A percentile compares a stretch with the other conserved stretches of the same genome.
These are phyloP conservation scores for Glaciozyma antarctica DNA, from an alignment of 768 basidiomycete species.

Conservation along the genomic window DNA sequence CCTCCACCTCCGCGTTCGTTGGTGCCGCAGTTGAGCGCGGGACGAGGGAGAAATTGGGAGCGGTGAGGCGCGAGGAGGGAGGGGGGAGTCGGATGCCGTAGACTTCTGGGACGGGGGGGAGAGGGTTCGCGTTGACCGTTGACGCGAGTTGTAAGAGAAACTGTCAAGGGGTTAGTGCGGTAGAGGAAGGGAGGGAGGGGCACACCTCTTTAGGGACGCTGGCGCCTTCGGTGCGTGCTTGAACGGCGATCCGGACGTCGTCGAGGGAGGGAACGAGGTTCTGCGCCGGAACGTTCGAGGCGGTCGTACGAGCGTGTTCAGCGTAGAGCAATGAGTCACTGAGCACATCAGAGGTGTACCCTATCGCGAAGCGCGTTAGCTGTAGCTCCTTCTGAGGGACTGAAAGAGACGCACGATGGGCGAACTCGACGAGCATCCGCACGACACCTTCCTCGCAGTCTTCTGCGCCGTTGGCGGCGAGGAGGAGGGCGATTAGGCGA, in stretches of 20 bases:
- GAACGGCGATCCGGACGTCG: constrained; percentile 43
- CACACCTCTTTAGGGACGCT: constrained; percentile 44
- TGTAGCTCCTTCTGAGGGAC: not conserved
- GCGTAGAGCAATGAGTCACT: constrained; percentile 40
- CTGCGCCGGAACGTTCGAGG: constrained; percentile 32
- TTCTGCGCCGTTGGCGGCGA: constrained; percentile 42
- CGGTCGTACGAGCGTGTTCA: constrained; percentile 38
- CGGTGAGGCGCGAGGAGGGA: constrained; percentile 39
- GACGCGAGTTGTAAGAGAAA: constrained; percentile 42
- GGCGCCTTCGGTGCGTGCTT: constrained; percentile 40
- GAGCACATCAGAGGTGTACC: constrained; percentile 44
- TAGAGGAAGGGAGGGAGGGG: not conserved
- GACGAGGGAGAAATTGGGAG: constrained; percentile 42
- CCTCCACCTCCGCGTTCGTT: constrained; percentile 14
- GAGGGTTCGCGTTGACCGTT: constrained; percentile 41
- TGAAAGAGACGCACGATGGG: constrained; percentile 39
- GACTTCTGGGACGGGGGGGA: constrained; percentile 42
- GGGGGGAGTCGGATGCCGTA: constrained; percentile 43
- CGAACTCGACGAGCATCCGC: constrained; percentile 43
- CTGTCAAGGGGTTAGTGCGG: constrained; percentile 12
- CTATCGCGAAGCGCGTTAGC: constrained; percentile 24
- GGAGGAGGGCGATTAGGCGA: constrained; percentile 42
- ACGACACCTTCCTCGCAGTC: constrained; percentile 44
- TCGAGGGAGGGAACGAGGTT: constrained; percentile 26
- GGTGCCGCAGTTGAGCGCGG: constrained; percentile 32